Evolutionary conservation across 345 rosid species (phyloP), one percentile per base, ranked within the genome.

Genomic region (Mallotus nudiflorus): DNA sequence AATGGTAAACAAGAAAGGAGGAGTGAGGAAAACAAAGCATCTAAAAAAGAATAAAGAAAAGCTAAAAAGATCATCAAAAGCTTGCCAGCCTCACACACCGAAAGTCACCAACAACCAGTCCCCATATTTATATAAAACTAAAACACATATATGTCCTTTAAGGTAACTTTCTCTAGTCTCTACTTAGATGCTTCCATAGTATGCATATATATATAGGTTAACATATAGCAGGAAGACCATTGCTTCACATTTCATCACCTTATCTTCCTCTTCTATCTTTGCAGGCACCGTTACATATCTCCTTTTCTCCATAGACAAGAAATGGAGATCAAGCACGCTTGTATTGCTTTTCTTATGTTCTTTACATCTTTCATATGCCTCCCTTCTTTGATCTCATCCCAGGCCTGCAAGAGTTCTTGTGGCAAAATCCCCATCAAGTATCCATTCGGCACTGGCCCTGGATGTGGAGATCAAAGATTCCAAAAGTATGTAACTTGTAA

Each of bases 381-480:
- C 50, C 84, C 85, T 61, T 70, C 63, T 20, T 16, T 66, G 11
- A 81, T 75, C 78, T 80, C 84, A 3, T 80, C 96, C 27, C 98
- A 85, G 67, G 62, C 87, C 11, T 93, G 97, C 79, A 82, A 82
- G 20, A 83, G 82, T 63, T 73, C 82, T 52, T 91, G 98, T 11
- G 97, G 92, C 50, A 77, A 71, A 39, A 78, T 79, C 55, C 86
- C 82, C 42, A 73, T 93, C 60, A 85, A 80, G 20, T 91, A 88
- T 79, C 98, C 98, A 6, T 88, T 93, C 11, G 94, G 96, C 53
- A 81, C 91, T 6, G 92, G 97, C 71, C 75, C 80, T 1, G 96
- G 94, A 29, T 91, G 97, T n/a, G 97, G 98, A 5, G 96, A 93
- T 74, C 86, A 88, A 7, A 85, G 96, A 37, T 93, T 89, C 82